These are phyloP conservation scores for Lecanicillium sp. DNA, from an alignment of 2,329 filamentous ascomycete genomes.

Conservation along the genomic window DNA sequence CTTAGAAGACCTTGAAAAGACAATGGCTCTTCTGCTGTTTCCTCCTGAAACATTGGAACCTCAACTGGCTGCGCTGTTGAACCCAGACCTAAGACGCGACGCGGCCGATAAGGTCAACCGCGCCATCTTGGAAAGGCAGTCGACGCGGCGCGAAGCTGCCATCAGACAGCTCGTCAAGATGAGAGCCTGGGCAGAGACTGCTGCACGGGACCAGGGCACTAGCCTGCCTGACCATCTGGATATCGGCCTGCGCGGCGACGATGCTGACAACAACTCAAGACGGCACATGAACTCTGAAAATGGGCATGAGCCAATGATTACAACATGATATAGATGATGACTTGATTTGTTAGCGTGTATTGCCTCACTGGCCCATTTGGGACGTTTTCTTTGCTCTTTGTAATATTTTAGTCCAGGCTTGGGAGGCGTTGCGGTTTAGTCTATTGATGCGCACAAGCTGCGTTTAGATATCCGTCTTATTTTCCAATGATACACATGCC, in stretches of 20 bases:
- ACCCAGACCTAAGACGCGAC: slow-evolving; percentile 69
- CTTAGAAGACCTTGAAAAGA: slow-evolving; percentile 79
- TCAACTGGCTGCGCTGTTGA: slow-evolving; percentile 66
- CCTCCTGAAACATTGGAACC: slow-evolving; percentile 71
- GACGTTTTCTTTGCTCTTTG: too few species aligned
- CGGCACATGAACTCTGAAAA: slow-evolving; percentile 23
- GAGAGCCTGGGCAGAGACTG: slow-evolving; percentile 75
- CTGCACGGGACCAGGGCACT: slow-evolving; percentile 33
- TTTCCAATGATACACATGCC: background rate
- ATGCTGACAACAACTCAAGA: slow-evolving; percentile 19
- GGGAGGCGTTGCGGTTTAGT: slow-evolving; percentile 14
- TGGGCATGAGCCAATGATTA: slow-evolving; percentile 45
- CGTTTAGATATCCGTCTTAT: too few species aligned
- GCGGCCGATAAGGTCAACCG: slow-evolving; percentile 89
- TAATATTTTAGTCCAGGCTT: background rate
- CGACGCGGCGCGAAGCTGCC: slow-evolving; percentile 67
- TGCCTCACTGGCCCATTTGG: background rate
- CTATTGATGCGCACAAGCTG: too few species aligned
- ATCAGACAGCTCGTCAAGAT: slow-evolving; percentile 76
- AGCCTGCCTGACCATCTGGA: slow-evolving; percentile 26
- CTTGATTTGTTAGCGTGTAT: background rate
- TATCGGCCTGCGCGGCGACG: slow-evolving; percentile 29
- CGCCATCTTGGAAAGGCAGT: slow-evolving; percentile 70
- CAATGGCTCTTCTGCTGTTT: slow-evolving; percentile 88
- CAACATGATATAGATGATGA: slow-evolving; percentile 30